phyloP scores from a whole-genome alignment of 148 eudicot species.

The Limonium bicolor region DNA sequence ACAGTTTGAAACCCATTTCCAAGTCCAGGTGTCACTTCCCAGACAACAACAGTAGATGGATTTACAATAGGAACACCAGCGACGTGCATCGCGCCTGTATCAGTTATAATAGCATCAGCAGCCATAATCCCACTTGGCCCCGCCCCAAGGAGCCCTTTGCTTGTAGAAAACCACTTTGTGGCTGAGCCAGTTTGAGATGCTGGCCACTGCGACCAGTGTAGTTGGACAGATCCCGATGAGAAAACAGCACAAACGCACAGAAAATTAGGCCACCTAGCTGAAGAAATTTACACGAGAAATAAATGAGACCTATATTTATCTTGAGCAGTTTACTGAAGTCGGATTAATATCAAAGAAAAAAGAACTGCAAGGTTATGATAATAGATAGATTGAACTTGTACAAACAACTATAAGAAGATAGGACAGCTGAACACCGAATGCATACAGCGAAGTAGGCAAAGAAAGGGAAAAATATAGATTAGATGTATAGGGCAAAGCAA shows the following conservation, averaged over 20 bases:
- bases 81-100: slow-evolving; percentile 91
- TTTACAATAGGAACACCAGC: slow-evolving; percentile 99
- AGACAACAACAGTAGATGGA: slow-evolving; percentile 96
- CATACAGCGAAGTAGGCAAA: no score
- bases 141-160: slow-evolving; percentile 95
- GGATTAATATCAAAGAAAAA: no score
- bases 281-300: slow-evolving; percentile 9
- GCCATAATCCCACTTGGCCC: slow-evolving; percentile 99
- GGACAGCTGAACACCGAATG: no score
- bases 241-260: slow-evolving; percentile 96
- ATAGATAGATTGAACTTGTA: no score
- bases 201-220: slow-evolving; percentile 97
- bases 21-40: slow-evolving; percentile 99
- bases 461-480: no score
- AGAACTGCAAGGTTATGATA: no score
- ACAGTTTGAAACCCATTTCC: slow-evolving; percentile 83
- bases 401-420: no score
- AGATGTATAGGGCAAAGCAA: no score
- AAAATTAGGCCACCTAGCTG: slow-evolving; percentile 99
- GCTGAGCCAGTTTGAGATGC: slow-evolving; percentile 41
- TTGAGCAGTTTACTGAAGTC: no score
- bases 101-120: slow-evolving; percentile 95
- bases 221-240: slow-evolving; percentile 95
- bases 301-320: no score
- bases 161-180: slow-evolving; percentile 90